Conservation (phyloP, 1,284 basidiomycete genomes). For the Pseudozyma pruni region DNA sequence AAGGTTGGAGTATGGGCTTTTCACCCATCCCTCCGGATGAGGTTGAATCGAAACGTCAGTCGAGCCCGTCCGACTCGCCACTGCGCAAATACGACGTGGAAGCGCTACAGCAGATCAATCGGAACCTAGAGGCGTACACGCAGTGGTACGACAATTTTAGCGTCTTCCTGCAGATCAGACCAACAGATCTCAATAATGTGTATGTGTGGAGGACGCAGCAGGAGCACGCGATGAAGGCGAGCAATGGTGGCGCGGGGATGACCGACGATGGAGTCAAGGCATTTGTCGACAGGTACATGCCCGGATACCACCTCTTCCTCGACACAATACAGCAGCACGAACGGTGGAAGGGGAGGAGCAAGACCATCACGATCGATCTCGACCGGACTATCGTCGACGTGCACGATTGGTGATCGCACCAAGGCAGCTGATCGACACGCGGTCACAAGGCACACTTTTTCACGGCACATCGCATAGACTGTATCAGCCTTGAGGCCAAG, state of each 20-base stretch:
- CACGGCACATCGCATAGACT: too few species aligned
- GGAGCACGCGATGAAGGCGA: constrained; percentile 46
- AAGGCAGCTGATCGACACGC: too few species aligned
- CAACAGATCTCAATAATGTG: constrained; percentile 36
- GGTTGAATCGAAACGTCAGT: constrained; percentile 7
- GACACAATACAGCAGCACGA: constrained; percentile 31
- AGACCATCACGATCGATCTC: constrained; percentile 38
- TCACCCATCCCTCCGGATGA: constrained; percentile 11
- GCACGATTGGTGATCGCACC: constrained; percentile 41
- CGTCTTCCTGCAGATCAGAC: constrained; percentile 38
- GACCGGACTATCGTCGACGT: constrained; percentile 21
- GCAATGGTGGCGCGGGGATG: constrained; percentile 40
- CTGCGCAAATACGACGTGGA: constrained; percentile 19
- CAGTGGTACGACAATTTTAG: constrained; percentile 33
- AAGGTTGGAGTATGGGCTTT: constrained; percentile 51
- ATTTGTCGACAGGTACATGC: constrained; percentile 71
- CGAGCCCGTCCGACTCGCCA: constrained; percentile 7
- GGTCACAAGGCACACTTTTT: not conserved
- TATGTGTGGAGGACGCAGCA: constrained; percentile 43
- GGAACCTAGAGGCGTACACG: constrained; percentile 22
- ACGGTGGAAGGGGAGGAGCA: constrained; percentile 35
- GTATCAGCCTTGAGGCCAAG: too few species aligned
- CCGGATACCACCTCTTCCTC: constrained; percentile 25
- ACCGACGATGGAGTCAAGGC: constrained; percentile 33
- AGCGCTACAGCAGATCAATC: constrained; percentile 33